These are phyloP conservation scores for Centaurea solstitialis DNA, from an alignment of 129 eudicot species.

Conservation along the genomic window DNA sequence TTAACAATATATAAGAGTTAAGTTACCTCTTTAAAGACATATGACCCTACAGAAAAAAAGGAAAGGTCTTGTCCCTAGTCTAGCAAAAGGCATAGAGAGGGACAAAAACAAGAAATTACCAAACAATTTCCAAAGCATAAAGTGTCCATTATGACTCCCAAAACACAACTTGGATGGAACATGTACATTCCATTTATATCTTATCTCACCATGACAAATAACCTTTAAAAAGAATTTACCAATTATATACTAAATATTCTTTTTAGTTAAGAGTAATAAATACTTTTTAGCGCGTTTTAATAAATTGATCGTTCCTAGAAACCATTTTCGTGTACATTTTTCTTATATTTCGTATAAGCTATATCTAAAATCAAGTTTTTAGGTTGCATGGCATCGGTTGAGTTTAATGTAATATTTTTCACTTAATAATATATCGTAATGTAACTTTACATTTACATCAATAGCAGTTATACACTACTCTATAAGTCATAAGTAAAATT, in stretches of 20 bases:
- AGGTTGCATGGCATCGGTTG: not conserved
- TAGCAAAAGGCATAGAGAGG: not conserved
- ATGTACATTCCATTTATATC: not conserved
- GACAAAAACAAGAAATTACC: slow-evolving; percentile 27
- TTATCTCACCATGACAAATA: not conserved
- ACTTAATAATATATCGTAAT: too few species aligned
- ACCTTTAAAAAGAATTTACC: not conserved
- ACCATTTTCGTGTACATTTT: too few species aligned
- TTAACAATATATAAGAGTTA: too few species aligned
- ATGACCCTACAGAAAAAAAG: not conserved
- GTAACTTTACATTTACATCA: too few species aligned
- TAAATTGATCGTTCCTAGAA: too few species aligned
- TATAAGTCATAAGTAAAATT: too few species aligned
- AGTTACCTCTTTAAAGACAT: not conserved
- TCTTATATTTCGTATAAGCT: not conserved
- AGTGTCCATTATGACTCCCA: slow-evolving; percentile 21
- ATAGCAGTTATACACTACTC: too few species aligned
- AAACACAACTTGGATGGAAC: not conserved
- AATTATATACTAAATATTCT: not conserved
- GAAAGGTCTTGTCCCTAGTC: not conserved
- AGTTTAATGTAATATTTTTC: too few species aligned
- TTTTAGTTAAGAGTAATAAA: not conserved
- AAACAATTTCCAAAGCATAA: slow-evolving; percentile 21
- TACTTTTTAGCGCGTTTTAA: too few species aligned
- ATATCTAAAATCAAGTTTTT: not conserved